These are phyloP conservation scores for Mycena belliarum DNA, from an alignment of 768 basidiomycete species.

Conservation along the genomic window DNA sequence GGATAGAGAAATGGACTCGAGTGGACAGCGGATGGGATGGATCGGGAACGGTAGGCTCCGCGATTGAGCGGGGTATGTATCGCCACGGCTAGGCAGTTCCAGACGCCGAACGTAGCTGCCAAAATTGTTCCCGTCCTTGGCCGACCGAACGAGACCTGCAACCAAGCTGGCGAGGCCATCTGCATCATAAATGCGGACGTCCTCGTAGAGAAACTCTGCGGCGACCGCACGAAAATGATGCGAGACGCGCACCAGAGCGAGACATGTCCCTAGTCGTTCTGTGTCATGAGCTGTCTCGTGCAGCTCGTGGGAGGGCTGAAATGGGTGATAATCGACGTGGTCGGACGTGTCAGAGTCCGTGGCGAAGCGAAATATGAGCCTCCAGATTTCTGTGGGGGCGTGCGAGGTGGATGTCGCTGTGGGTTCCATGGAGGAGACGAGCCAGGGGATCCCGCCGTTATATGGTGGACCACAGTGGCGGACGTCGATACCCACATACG, in stretches of 20 bases:
- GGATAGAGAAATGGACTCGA: background rate
- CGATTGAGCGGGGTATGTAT: background rate
- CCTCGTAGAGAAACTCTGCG: slow-evolving; percentile 12
- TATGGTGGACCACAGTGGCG: background rate
- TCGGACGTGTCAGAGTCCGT: background rate
- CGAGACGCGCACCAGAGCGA: slow-evolving; percentile 8
- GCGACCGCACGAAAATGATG: slow-evolving; percentile 4
- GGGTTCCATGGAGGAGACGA: background rate
- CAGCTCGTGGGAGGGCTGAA: slow-evolving; percentile 12
- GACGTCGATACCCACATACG: background rate
- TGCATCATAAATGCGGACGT: slow-evolving; percentile 11
- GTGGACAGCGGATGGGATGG: background rate
- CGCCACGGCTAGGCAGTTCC: slow-evolving; percentile 3
- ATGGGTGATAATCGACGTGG: slow-evolving; percentile 10
- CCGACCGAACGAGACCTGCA: slow-evolving; percentile 6
- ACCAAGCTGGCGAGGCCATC: slow-evolving; percentile 3
- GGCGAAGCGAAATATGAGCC: slow-evolving; percentile 9
- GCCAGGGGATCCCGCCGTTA: background rate
- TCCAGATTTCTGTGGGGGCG: slow-evolving; percentile 16
- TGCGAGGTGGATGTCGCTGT: background rate
- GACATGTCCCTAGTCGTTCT: slow-evolving; percentile 7
- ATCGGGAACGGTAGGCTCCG: background rate
- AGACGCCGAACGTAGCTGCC: slow-evolving; percentile 13
- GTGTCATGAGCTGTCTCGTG: too few relatives aligned
- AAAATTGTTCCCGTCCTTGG: background rate